Evolutionary conservation across 129 eudicot genomes (phyloP), one percentile per base, ranked within the genome.

Genomic region (Deinandra increscens): DNA sequence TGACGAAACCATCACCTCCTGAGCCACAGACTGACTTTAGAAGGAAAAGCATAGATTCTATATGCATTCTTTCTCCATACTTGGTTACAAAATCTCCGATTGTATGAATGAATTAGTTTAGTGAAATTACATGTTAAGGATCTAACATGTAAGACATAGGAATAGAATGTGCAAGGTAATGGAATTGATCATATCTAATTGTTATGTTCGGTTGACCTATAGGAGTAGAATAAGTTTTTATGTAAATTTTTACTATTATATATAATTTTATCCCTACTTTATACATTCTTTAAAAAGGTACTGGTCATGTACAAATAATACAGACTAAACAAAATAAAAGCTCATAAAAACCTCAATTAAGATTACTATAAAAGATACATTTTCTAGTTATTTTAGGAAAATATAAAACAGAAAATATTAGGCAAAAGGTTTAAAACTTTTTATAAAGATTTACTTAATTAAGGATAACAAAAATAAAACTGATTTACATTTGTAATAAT

Each of bases 101-200:
- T 3, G 31, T 56, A 54, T n/a, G 20, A 39, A 23, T 41, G 39
- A 41, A 22, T 14, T 22, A 55, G 54, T 22, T 56, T 12, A 39
- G 75, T 55, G 12, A 56, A 70, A 36, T 12, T 26, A 15, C 41
- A 55, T 12, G 14, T 55, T 13, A 41, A 13, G 64, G 64, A n/a
- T 59, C 43, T 14, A 33, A n/a, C n/a, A 59, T 59, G 43, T 59
- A 29, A 59, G 7, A 41, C 41, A 13, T 13, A 59, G 42, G 64
- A 59, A 59, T 59, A 19, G 64, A 59, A 59, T 31, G 41, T 6
- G 14, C 22, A 34, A 60, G 12, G 6, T 34, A 34, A 6, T 60
- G 23, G 13, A 1, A 26, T 29, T 29, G 17, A 4, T 55, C n/a
- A 23, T 5, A 9, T 55, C 37, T 56, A 14, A 56, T 26, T 56